Base-by-base conservation (phyloP, 192 early-diverging fungal genomes). In the Backusella sp. region DNA sequence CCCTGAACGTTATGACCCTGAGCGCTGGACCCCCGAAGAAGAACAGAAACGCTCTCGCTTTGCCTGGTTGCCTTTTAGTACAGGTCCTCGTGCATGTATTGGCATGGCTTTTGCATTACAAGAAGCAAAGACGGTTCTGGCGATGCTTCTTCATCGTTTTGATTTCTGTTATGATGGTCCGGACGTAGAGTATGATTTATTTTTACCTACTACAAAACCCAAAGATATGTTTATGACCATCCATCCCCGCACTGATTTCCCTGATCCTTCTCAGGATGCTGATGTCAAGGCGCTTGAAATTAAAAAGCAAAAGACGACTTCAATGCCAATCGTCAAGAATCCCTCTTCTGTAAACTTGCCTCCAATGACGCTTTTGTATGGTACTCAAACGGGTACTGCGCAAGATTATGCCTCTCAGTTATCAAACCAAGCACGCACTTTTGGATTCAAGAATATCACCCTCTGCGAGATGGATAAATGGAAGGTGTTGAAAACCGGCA, bases 381-480 rank as follows among this genome's bases (percentile, higher is more conserved):
- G 89, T 21, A 80, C 82, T n/a, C 86, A 90, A 70, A 86, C 87
- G 19, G 88, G 88, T 34, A 87, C 83, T 1, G 46, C 86, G 5
- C 76, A 83, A 37, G 89, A 88, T 66, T 89, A 81, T 66, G 88
- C 87, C 2, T 70, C 70, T 35, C 74, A 81, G n/a, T 65, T 90
- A n/a, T 76, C 79, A 12, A 73, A 70, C 53, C 39, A 81, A 80
- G 73, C 79, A 66, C 44, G 69, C 19, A n/a, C 53, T 12, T 82
- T 87, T 71, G 88, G 88, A 4, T 86, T 86, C 66, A 65, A 59
- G 30, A 65, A 69, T 17, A 52, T 70, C 0, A 75, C 44, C 12
- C 35, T 87, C 6, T 42, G 28, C 28, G 77, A 76, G 4, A 49
- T 87, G 49, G 84, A 87, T 62, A 76, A 83, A 30, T 88, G 84